Evolutionary conservation across 257 asterid species (phyloP), one percentile per base, ranked within the genome.

Genomic region (Nicotiana otophora): DNA sequence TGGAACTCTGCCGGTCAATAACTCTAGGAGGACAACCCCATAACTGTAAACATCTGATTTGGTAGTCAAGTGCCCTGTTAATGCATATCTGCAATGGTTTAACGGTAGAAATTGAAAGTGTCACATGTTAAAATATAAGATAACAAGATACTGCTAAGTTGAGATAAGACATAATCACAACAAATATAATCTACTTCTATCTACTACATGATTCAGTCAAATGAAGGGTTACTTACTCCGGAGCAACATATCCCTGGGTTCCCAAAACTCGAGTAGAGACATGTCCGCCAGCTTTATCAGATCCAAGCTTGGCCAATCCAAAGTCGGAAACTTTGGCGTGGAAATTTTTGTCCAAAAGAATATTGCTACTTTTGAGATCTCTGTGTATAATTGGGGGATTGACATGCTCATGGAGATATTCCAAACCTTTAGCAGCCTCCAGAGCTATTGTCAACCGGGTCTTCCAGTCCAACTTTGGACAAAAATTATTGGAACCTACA

Each of bases 161-260:
- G 3, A 48, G 80, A 74, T 23, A 48, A 74, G 42, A 74, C 42
- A 20, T 4, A 34, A 12, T 20, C 60, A 1, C 60, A 70, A 20
- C 31, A 0, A 58, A 42, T 0, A 31, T 5, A 55, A 0, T 8
- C 8, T 17, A 39, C 51, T 42, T 42, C 51, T 42, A 42, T 10
- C 51, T 8, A n/a, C n/a, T n/a, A 48, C 58, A 63, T 20, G 12
- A 34, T 58, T 28, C 65, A 55, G 58, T 34, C 3, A 2, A 31
- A 68, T 42, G 6, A 10, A 26, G 58, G 39, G 57, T n/a, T 58
- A 48, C 91, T 84, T 91, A 94, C 98, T 95, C 99, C 0, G 99
- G 99, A 80, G 99, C 99, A 75, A 95, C 97, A 78, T 95, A 95
- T 83, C 99, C 99, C 80, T 95, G 99, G 34, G 99, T 94, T 58